phyloP scores from a whole-genome alignment of 139 green algal genomes.

The Chlamydomonas sphaeroides region DNA sequence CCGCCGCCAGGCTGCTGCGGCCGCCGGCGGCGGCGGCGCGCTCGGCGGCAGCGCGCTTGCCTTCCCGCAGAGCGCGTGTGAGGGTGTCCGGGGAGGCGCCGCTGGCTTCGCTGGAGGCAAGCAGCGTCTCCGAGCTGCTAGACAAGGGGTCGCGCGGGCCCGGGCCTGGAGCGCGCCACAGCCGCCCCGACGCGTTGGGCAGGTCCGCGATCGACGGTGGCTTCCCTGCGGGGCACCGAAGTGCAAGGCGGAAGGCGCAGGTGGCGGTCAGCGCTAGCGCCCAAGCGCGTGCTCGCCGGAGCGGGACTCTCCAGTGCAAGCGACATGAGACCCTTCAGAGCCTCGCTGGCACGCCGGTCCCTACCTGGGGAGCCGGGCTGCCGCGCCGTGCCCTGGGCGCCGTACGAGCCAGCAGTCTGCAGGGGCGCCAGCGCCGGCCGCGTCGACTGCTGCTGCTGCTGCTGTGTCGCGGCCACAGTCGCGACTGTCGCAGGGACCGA shows the following conservation, averaged over 20 bases:
- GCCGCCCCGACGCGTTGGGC: neutral
- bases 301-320: neutral
- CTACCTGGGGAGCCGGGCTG: neutral
- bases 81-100: neutral
- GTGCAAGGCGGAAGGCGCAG: neutral
- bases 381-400: neutral
- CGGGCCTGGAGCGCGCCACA: constrained; percentile 8
- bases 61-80: neutral
- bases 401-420: neutral
- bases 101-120: constrained; percentile 21
- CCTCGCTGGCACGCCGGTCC: neutral
- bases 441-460: neutral
- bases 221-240: constrained; percentile 18
- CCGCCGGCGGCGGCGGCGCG: neutral
- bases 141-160: neutral
- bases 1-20: neutral
- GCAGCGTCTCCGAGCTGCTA: constrained; percentile 27
- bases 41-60: neutral
- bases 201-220: constrained; percentile 5
- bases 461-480: no score
- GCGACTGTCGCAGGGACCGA: neutral
- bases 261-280: neutral
- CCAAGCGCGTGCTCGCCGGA: no score
- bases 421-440: constrained; percentile 9
- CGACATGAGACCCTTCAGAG: no score